These are phyloP conservation scores for Lyophyllum decastes DNA, from an alignment of 768 basidiomycete species.

Conservation along the genomic window DNA sequence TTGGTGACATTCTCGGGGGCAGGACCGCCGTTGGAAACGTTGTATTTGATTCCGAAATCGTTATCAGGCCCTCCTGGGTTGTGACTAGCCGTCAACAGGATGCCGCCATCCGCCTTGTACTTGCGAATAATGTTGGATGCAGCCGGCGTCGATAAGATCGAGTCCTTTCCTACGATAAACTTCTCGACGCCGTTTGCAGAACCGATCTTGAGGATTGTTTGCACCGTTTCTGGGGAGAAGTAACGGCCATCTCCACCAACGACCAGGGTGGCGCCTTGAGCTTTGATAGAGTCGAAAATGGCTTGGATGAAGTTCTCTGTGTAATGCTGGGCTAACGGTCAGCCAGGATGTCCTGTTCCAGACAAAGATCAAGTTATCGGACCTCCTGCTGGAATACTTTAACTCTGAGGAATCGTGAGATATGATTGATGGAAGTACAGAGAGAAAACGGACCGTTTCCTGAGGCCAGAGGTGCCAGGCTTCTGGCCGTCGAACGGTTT, in stretches of 20 bases:
- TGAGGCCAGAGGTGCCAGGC: conserved; percentile 95
- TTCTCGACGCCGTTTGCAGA: conserved; percentile 92
- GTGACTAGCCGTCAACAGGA: conserved; percentile 94
- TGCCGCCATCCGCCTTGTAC: conserved; percentile 95
- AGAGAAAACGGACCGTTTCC: conserved; percentile 72
- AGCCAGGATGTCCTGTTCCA: conserved; percentile 5
- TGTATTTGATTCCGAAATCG: conserved; percentile 99
- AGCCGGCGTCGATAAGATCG: conserved; percentile 95
- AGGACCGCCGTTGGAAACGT: conserved; percentile 95
- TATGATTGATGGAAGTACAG: conserved; percentile 10
- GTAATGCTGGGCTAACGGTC: conserved; percentile 69
- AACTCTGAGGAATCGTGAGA: conserved; percentile 56
- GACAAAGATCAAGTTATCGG: conserved; percentile 24
- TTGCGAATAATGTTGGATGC: conserved; percentile 95
- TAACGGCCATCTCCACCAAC: conserved; percentile 97
- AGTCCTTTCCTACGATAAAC: conserved; percentile 89
- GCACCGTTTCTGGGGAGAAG: conserved; percentile 83
- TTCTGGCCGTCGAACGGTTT: conserved; percentile 94
- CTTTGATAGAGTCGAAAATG: conserved; percentile 88
- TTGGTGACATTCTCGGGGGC: conserved; percentile 97
- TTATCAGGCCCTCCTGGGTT: conserved; percentile 98
- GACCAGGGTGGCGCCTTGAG: conserved; percentile 81
- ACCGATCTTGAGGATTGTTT: conserved; percentile 91
- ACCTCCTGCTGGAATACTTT: conserved; percentile 98
- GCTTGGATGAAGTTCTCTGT: conserved; percentile 98